Evolutionary conservation across 345 rosid genomes (phyloP), one percentile per base, ranked within the genome.

Genomic region (Schrenkiella parvula): DNA sequence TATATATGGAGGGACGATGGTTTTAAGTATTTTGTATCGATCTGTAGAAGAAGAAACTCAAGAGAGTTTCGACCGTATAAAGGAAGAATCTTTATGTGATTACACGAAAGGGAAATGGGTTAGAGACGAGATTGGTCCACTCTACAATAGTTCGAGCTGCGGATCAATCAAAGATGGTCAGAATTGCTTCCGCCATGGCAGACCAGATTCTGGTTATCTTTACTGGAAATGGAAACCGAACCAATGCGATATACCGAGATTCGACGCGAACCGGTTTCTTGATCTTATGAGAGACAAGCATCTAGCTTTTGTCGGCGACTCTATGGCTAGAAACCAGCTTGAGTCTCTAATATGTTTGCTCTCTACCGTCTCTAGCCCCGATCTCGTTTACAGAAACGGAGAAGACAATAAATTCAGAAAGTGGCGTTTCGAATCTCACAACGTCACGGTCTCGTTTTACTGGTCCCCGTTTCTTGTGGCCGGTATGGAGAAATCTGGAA

Each of bases 381-480:
- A 78, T 23, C 90, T 91, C 21, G 82, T 89, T 35, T 85, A 88
- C 59, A 71, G 63, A 58, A 66, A 84, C 60, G 97, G 95, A 14
- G 96, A 91, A 37, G 96, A 91, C 4, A 84, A 84, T 60, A 93
- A 87, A 71, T 91, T 91, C 39, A 80, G 97, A 12, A 86, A 78
- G 53, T 91, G 98, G 97, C 80, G 83, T 64, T 88, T 91, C 64
- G 83, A 65, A 15, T 75, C 86, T 1, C 85, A 83, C 51, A 91
- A 95, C 54, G 31, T 78, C 35, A 82, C 55, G 32, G 21, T 91
- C 26, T 91, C 99, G 5, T 81, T 95, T 39, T 91, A 89, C 65
- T 91, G 99, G 99, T 91, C 99, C 46, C 98, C 99, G 21, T 95
- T 91, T 85, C 83, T 95, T 10, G 98, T 91, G 23, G 81, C 84